Base-by-base conservation (phyloP, 1,139 yeast species). In the Nakaseomyces kungkrabaensis region DNA sequence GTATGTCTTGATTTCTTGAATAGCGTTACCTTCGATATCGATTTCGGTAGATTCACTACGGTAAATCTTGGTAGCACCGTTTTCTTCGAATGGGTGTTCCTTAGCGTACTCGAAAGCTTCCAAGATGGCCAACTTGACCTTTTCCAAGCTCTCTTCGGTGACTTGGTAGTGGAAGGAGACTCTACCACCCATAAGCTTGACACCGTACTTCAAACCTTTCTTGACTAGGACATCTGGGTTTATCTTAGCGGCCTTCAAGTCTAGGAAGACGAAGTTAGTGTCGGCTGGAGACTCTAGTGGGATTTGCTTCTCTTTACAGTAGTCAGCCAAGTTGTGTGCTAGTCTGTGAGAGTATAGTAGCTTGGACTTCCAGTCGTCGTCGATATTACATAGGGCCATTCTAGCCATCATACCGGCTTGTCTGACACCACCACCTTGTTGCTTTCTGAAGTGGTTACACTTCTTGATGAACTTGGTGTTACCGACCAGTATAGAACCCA, bases 381-480 rank as follows among this genome's bases (percentile, higher is more conserved):
- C 84, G 51, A 90, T 74, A 31, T 96, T 95, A 48, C 77, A 76
- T 32, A 75, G 69, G 11, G 96, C 97, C 85, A 92, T 90, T 44
- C 81, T 74, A 8, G 95, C 76, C 67, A 90, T 74, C 68, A 87
- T 72, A 54, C 97, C 97, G 33, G 86, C 76, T 68, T 90, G 97
- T 67, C 97, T 78, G 55, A 90, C 79, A 56, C 97, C 97, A 59
- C 97, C 97, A 61, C 97, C 97, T 62, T 81, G 82, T 70, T 90
- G 97, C 68, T 90, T 90, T 62, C 87, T 83, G 72, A 89, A 85
- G 72, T 90, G 95, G 63, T 82, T 82, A 44, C 95, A 90, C 63
- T 81, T 82, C 59, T 74, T 72, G 57, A 89, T 82, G 57, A 82
- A 75, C 50, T 72, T 72, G 22, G 68, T 59, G 48, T 75, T 72